phyloP scores from a whole-genome alignment of 2,329 filamentous ascomycete genomes.

The Apiospora sp. region DNA sequence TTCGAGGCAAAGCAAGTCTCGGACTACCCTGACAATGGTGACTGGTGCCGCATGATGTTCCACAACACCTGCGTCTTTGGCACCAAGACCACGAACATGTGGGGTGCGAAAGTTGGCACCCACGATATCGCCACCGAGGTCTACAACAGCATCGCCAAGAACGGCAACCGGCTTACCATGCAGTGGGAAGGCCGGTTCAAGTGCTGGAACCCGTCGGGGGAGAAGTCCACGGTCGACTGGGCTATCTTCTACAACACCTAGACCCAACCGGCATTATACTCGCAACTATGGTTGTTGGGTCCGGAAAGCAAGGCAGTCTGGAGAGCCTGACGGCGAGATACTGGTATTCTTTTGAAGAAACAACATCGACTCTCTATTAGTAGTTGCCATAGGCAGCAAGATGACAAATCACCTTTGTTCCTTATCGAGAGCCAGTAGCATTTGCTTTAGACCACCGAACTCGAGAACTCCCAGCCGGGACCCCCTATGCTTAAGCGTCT shows the following conservation, averaged over 20 bases:
- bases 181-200: constrained; percentile 23
- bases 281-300: not conserved
- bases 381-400: not conserved
- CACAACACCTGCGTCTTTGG: constrained; percentile 23
- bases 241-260: constrained; percentile 15
- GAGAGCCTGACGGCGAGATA: not conserved
- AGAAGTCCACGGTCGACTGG: constrained; percentile 7
- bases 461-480: not conserved
- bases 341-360: not conserved
- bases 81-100: constrained; percentile 14
- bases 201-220: not conserved
- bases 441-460: not conserved
- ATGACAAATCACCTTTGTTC: not conserved
- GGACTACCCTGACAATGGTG: constrained; percentile 9
- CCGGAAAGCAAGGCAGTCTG: not conserved
- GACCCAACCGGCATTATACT: not conserved
- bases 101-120: constrained; percentile 11
- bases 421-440: not conserved
- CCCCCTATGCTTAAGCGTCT: not conserved
- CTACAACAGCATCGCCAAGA: not conserved
- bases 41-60: constrained; percentile 22
- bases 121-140: constrained; percentile 15
- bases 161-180: not conserved
- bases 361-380: not conserved
- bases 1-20: not conserved